Conservation (phyloP, 164 flowering plant species). For the Platanus orientalis region DNA sequence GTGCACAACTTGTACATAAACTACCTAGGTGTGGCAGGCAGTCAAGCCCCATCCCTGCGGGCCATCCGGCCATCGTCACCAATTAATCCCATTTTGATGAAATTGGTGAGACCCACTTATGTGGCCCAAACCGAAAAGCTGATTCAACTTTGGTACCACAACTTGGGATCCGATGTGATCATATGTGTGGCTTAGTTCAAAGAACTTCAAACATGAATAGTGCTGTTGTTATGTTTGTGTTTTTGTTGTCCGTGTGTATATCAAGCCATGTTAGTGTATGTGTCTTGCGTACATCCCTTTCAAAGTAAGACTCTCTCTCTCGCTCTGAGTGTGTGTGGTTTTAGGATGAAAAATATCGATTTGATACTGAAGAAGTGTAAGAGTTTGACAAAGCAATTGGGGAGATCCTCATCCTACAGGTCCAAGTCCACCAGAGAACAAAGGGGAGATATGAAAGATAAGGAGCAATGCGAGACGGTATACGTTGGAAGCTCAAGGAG, state of each 20-base stretch:
- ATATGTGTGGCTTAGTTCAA: neutral
- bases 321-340: conserved; percentile 13
- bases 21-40: neutral
- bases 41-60: neutral
- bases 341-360: conserved; percentile 59
- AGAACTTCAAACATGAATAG: neutral
- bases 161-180: neutral
- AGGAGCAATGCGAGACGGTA: conserved; percentile 19
- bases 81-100: neutral
- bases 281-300: neutral
- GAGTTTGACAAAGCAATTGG: conserved; percentile 63
- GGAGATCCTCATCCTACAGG: conserved; percentile 60
- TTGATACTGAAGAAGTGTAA: conserved; percentile 62
- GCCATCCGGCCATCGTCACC: too few relatives aligned
- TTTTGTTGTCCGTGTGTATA: conserved; percentile 17
- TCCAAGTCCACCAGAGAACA: conserved; percentile 49
- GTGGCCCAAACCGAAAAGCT: neutral
- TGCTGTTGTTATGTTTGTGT: too few relatives aligned
- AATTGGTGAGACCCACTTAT: neutral
- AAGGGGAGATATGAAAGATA: conserved; percentile 21
- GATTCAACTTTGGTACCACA: too few relatives aligned
- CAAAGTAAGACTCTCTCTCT: conserved; percentile 15
- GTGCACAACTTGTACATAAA: conserved; percentile 5
- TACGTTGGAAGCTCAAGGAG: conserved; percentile 60
- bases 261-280: conserved; percentile 7